phyloP scores from a whole-genome alignment of 331 rosid genomes.

The Arachis monticola region DNA sequence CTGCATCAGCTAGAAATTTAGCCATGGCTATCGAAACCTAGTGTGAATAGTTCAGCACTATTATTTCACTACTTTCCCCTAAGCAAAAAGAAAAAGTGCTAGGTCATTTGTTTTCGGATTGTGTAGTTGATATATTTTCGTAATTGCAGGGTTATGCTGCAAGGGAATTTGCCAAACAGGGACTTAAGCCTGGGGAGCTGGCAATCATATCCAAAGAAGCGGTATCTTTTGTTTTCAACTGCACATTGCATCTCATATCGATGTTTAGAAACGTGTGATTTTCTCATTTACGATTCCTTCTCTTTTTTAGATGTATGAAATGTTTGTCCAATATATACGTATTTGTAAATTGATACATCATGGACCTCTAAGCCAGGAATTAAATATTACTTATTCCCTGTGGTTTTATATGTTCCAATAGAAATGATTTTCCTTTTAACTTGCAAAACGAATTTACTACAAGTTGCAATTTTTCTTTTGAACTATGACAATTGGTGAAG shows the following conservation, averaged over 20 bases:
- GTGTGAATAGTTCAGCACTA: too few relatives aligned
- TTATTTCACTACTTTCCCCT: too few relatives aligned
- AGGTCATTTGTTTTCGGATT: not conserved
- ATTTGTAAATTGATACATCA: not conserved
- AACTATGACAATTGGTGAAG: not conserved
- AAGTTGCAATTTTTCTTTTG: not conserved
- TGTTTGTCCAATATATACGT: too few relatives aligned
- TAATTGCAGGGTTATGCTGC: slow-evolving; percentile 84
- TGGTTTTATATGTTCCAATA: slow-evolving; percentile 1
- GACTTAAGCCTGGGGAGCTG: slow-evolving; percentile 79
- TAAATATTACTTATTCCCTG: not conserved
- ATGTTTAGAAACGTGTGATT: too few relatives aligned
- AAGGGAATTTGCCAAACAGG: slow-evolving; percentile 79
- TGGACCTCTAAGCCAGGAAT: not conserved
- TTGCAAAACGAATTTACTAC: not conserved
- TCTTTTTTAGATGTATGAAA: too few relatives aligned
- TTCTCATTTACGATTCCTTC: too few relatives aligned
- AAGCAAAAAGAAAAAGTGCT: too few relatives aligned
- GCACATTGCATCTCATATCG: slow-evolving; percentile 12
- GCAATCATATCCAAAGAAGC: slow-evolving; percentile 89
- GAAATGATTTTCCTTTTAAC: slow-evolving; percentile 3
- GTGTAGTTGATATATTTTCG: not conserved
- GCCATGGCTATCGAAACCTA: not conserved
- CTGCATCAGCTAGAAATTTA: not conserved
- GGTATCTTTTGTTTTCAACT: slow-evolving; percentile 38